Conservation (phyloP, 208 protist species). For the Tritrichomonas musculus region DNA sequence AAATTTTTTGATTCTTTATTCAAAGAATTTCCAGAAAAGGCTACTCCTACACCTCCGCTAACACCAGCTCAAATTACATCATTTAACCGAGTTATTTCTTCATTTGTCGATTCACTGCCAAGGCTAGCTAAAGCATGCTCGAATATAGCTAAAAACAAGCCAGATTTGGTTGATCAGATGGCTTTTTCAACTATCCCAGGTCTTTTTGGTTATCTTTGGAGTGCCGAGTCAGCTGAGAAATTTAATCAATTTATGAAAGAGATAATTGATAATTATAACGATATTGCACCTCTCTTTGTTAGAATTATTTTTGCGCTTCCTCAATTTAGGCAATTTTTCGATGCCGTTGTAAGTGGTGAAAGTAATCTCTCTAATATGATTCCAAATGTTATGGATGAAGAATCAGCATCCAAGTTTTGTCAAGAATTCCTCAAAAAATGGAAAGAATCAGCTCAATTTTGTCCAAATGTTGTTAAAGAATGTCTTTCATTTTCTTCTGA, state of each 20-base stretch:
- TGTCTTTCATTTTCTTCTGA: not conserved
- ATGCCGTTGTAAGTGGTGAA: not conserved
- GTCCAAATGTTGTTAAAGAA: not conserved
- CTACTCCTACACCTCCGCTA: not conserved
- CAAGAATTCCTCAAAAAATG: not conserved
- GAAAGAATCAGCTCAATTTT: not conserved
- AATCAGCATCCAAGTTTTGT: not conserved
- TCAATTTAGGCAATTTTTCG: not conserved
- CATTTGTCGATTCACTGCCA: not conserved
- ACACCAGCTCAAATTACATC: not conserved
- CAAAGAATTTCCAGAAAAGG: not conserved
- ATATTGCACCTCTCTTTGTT: not conserved
- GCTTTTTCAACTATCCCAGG: constrained; percentile 10
- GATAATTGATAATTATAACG: not conserved
- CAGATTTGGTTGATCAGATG: not conserved
- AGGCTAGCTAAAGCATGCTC: not conserved
- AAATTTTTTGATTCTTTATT: not conserved
- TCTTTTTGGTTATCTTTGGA: constrained; percentile 10
- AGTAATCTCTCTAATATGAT: not conserved
- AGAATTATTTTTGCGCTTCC: not conserved
- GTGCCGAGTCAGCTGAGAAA: not conserved
- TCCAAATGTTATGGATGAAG: not conserved
- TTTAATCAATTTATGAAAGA: not conserved
- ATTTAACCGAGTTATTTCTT: not conserved
- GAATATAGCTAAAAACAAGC: not conserved